Base-by-base conservation (phyloP, 805 yeast species). In the Zygoascus tannicola region DNA sequence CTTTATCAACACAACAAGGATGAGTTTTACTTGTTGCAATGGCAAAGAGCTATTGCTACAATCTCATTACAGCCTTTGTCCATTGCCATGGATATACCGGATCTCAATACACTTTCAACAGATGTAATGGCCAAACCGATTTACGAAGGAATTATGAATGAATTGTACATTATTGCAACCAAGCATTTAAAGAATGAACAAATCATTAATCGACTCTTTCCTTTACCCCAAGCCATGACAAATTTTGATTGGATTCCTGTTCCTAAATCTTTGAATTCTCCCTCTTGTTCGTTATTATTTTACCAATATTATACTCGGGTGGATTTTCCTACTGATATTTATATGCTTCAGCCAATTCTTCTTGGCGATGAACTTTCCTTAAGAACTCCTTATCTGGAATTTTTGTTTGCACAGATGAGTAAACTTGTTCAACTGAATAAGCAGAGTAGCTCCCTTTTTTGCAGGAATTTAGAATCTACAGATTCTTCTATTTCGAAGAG, bases 311-410 rank as follows among this genome's bases (percentile, higher is more conserved):
- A 65, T 57, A 67, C 74, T 53, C 70, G 72, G 58, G 57, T 75
- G 52, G 76, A 75, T 36, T 60, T 85, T 47, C 77, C 81, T 48
- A 68, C 83, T 35, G 97, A 88, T 64, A 69, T 86, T 57, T 67
- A 86, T 35, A 66, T 88, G 43, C 71, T 88, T 49, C 94, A 86
- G 57, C 94, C 95, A 4, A 88, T 88, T 42, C 67, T 88, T 44
- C 68, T 87, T 45, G 95, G 92, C n/a, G 95, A 87, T 64, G 95
- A 87, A 58, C 75, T 76, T 57, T 80, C 81, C 40, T 79, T 86
- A 44, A 81, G 82, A 59, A 85, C 96, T 0, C 96, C 97, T 2
- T 88, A 88, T 59, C 69, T 88, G 59, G 97, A 88, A 64, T 85
- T 85, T 53, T 65, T 85, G 45, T 88, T 85, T 59, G 86, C 95